phyloP scores from a whole-genome alignment of 2,329 filamentous ascomycete species.

The Aspergillus japonicus region DNA sequence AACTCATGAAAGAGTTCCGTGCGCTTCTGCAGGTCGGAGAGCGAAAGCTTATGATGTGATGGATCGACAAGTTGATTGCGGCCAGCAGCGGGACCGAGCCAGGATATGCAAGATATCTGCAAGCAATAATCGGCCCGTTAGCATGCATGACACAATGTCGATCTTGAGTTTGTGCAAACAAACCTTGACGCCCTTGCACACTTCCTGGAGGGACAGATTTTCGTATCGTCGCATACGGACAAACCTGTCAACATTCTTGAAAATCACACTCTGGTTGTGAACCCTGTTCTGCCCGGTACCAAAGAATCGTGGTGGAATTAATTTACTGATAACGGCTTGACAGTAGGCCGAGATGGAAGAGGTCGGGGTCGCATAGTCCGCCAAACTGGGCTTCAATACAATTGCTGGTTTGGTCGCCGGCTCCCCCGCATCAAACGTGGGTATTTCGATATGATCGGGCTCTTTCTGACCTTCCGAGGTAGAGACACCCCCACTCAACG shows the following conservation, averaged over 20 bases:
- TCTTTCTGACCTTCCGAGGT: not conserved
- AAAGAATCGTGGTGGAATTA: constrained; percentile 76
- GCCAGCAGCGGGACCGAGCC: constrained; percentile 64
- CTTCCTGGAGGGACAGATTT: constrained; percentile 72
- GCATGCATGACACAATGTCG: not conserved
- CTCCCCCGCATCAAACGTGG: constrained; percentile 10
- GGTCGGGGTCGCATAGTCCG: constrained; percentile 65
- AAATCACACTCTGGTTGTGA: constrained; percentile 62
- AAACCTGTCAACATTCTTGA: constrained; percentile 73
- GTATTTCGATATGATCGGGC: not conserved
- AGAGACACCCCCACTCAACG: not conserved
- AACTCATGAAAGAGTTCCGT: constrained; percentile 79
- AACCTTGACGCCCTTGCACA: constrained; percentile 74
- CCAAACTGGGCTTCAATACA: constrained; percentile 47
- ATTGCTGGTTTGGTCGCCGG: constrained; percentile 9
- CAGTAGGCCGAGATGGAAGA: constrained; percentile 82
- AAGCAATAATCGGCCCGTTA: not conserved
- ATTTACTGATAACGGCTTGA: constrained; percentile 67
- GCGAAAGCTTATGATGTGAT: constrained; percentile 57
- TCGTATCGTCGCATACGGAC: constrained; percentile 78
- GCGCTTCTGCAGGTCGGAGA: constrained; percentile 72
- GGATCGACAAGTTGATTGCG: constrained; percentile 11
- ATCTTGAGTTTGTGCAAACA: constrained; percentile 1
- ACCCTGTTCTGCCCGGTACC: constrained; percentile 55
- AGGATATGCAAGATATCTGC: constrained; percentile 68